phyloP scores from a whole-genome alignment of 805 yeast genomes.

The Kockiozyma suomiensis region DNA sequence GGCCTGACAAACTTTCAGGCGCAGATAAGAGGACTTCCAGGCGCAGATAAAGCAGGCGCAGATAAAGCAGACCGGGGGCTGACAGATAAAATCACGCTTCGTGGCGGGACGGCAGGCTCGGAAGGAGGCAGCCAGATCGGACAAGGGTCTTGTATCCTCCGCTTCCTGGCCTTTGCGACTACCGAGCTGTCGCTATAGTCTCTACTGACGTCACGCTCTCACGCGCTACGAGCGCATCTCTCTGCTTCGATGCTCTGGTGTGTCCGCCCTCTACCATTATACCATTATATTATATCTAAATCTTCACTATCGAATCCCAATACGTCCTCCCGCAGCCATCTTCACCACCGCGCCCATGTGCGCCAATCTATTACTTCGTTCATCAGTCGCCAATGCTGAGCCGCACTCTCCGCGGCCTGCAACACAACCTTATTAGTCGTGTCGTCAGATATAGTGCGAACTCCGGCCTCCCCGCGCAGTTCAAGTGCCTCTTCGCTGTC shows the following conservation, averaged over 20 bases:
- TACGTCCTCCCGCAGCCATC: not conserved
- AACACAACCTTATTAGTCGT: not conserved
- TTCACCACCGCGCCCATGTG: conserved; percentile 24
- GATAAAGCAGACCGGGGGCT: too few relatives aligned
- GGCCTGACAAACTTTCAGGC: too few relatives aligned
- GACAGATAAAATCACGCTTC: not conserved
- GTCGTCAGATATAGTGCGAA: conserved; percentile 9
- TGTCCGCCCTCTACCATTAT: too few relatives aligned
- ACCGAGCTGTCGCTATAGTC: too few relatives aligned
- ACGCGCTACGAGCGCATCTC: too few relatives aligned
- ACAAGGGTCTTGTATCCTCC: conserved; percentile 7
- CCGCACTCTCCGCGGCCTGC: conserved; percentile 19
- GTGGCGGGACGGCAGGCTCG: conserved; percentile 13
- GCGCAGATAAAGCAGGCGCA: not conserved
- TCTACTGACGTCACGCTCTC: conserved; percentile 9
- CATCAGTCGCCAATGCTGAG: conserved; percentile 21
- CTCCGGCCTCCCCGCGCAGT: conserved; percentile 1
- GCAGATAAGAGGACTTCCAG: too few relatives aligned
- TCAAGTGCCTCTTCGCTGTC: conserved; percentile 15
- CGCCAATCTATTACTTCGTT: conserved; percentile 21
- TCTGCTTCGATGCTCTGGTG: too few relatives aligned
- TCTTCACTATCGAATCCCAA: too few relatives aligned
- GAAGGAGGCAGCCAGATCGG: not conserved
- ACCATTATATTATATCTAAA: not conserved
- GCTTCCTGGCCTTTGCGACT: too few relatives aligned